phyloP scores from a whole-genome alignment of 73 alveolate genomes.

The Symbiodinium natans region DNA sequence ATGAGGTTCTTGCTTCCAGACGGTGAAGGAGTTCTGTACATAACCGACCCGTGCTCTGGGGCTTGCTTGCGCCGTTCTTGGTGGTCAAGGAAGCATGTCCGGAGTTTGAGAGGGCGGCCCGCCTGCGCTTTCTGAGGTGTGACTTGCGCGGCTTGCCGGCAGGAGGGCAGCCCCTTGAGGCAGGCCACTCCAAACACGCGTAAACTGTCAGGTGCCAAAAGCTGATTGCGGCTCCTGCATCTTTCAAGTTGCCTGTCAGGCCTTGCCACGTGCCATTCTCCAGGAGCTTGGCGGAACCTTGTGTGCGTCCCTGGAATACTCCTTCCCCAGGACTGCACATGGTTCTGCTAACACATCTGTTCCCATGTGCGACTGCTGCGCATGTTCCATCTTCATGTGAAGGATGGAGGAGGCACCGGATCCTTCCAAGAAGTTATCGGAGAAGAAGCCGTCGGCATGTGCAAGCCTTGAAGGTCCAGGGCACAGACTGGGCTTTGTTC shows the following conservation, averaged over 20 bases:
- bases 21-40: neutral
- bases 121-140: neutral
- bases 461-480: neutral
- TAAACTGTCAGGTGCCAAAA: neutral
- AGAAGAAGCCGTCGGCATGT: neutral
- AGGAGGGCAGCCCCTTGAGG: neutral
- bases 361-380: neutral
- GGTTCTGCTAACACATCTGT: no score
- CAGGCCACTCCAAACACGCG: neutral
- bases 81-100: no score
- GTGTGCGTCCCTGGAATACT: constrained; percentile 57
- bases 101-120: neutral
- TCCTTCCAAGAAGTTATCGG: constrained; percentile 40
- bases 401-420: constrained; percentile 54
- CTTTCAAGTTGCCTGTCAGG: constrained; percentile 27
- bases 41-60: neutral
- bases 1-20: neutral
- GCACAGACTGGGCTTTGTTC: neutral
- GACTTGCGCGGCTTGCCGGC: constrained; percentile 8
- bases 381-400: neutral
- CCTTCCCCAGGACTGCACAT: constrained; percentile 11
- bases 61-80: neutral
- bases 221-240: neutral
- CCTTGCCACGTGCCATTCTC: constrained; percentile 36
- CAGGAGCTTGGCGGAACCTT: constrained; percentile 49